These are phyloP conservation scores for Tetrapisispora fleetii DNA, from an alignment of 805 yeast genomes.

Conservation along the genomic window DNA sequence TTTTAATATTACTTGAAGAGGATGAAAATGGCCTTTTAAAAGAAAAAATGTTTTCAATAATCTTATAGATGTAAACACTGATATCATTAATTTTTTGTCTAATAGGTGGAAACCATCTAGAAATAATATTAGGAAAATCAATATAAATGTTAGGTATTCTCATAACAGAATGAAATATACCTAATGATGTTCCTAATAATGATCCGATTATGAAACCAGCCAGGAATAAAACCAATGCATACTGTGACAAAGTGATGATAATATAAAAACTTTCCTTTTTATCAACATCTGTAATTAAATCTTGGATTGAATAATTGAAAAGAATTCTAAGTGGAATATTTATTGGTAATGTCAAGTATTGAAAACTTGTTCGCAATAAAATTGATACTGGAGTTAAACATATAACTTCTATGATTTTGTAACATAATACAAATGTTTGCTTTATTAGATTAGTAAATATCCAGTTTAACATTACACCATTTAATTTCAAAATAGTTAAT, in stretches of 20 bases:
- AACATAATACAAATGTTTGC: too few species aligned
- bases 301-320: constrained; percentile 16
- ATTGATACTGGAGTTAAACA: constrained; percentile 29
- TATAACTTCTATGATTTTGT: not conserved
- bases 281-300: constrained; percentile 10
- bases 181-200: constrained; percentile 12
- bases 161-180: constrained; percentile 15
- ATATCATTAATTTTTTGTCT: not conserved
- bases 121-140: constrained; percentile 5
- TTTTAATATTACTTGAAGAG: not conserved
- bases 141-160: constrained; percentile 18
- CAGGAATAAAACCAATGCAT: constrained; percentile 15
- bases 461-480: not conserved
- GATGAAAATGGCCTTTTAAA: not conserved
- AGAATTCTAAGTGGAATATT: constrained; percentile 20
- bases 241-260: constrained; percentile 15
- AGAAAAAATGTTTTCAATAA: not conserved
- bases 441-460: not conserved
- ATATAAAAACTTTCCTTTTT: constrained; percentile 9
- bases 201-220: constrained; percentile 16
- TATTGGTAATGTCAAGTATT: constrained; percentile 17
- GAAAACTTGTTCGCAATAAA: constrained; percentile 8
- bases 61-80: not conserved
- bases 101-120: not conserved
- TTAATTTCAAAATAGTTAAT: not conserved